These are phyloP conservation scores for Nothophytophthora sp. DNA, from an alignment of 352 stramenopile species.

Conservation along the genomic window DNA sequence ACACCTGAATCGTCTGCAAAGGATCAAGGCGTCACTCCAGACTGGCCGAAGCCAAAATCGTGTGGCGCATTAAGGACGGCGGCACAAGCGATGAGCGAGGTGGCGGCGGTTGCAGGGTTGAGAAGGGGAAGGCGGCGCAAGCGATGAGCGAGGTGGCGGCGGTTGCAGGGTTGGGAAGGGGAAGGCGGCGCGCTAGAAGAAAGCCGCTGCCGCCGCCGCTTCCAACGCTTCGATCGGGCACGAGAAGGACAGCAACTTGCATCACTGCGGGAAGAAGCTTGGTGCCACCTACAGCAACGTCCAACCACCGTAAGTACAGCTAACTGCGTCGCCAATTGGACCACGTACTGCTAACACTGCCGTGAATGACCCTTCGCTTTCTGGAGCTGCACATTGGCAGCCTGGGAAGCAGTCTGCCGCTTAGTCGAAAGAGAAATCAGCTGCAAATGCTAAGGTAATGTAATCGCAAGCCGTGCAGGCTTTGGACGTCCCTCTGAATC, in stretches of 20 bases:
- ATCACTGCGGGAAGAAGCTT: slow-evolving; percentile 21
- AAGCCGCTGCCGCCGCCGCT: background rate
- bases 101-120: slow-evolving; percentile 18
- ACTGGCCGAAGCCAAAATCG: background rate
- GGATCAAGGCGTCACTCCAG: too few species aligned
- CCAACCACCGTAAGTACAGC: too few species aligned
- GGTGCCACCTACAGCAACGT: slow-evolving; percentile 4
- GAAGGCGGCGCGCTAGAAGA: slow-evolving; percentile 23
- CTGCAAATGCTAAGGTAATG: background rate
- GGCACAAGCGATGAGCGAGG: slow-evolving; percentile 12
- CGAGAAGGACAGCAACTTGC: slow-evolving; percentile 3
- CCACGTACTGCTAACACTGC: too few species aligned
- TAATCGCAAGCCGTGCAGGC: background rate
- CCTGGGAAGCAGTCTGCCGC: background rate
- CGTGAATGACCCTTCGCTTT: too few species aligned
- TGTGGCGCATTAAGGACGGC: slow-evolving; percentile 15
- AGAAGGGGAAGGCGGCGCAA: too few species aligned
- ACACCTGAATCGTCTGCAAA: too few species aligned
- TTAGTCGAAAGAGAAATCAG: slow-evolving; percentile 2
- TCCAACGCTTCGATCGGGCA: background rate
- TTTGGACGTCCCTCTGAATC: slow-evolving; percentile 4
- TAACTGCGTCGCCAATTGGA: too few species aligned
- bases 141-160: slow-evolving; percentile 12
- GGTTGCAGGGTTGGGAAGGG: slow-evolving; percentile 25
- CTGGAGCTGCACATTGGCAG: slow-evolving; percentile 4